Percentiles rank a stretch among this genome's conserved stretches.
Evolutionary conservation across 2,329 filamentous ascomycete species (phyloP).

Genomic region (Aureobasidium pullulans): DNA sequence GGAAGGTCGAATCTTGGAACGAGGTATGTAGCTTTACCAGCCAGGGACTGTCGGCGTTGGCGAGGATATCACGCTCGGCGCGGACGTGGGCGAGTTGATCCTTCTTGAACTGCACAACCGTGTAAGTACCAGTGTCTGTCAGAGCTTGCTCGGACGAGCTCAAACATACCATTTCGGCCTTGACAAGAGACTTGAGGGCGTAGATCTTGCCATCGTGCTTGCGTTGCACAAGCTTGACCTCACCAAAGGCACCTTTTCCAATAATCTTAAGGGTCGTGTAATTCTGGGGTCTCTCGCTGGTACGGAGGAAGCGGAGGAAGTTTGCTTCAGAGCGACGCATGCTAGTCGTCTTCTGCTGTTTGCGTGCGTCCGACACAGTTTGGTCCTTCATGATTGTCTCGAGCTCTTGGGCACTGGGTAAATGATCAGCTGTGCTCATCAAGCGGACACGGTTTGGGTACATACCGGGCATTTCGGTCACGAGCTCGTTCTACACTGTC

Average conservation of each 20-base stretch:
- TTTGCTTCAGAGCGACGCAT: slow-evolving; percentile 83
- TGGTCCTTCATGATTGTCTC: slow-evolving; percentile 78
- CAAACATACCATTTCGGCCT: slow-evolving; percentile 74
- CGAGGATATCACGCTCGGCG: slow-evolving; percentile 93
- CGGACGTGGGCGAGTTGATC: slow-evolving; percentile 96
- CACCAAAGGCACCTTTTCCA: slow-evolving; percentile 96
- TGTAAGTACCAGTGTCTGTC: neutral
- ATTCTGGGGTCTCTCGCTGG: slow-evolving; percentile 87
- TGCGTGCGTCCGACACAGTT: slow-evolving; percentile 64
- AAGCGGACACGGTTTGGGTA: neutral
- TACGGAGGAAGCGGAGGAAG: slow-evolving; percentile 88
- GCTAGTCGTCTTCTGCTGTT: slow-evolving; percentile 76
- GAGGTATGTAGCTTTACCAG: slow-evolving; percentile 97
- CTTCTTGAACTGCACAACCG: slow-evolving; percentile 66
- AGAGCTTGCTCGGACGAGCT: neutral
- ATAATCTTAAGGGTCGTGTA: slow-evolving; percentile 97
- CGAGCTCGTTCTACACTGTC: slow-evolving; percentile 94
- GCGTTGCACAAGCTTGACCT: slow-evolving; percentile 95
- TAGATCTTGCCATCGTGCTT: slow-evolving; percentile 96
- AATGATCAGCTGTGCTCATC: slow-evolving; percentile 19
- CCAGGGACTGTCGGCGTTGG: slow-evolving; percentile 99
- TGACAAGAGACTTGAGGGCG: slow-evolving; percentile 95
- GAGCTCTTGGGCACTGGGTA: slow-evolving; percentile 74
- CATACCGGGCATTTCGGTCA: slow-evolving; percentile 50
- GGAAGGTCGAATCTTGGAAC: slow-evolving; percentile 91